Conservation (phyloP, 257 asterid genomes). For the Plantago elongata region DNA sequence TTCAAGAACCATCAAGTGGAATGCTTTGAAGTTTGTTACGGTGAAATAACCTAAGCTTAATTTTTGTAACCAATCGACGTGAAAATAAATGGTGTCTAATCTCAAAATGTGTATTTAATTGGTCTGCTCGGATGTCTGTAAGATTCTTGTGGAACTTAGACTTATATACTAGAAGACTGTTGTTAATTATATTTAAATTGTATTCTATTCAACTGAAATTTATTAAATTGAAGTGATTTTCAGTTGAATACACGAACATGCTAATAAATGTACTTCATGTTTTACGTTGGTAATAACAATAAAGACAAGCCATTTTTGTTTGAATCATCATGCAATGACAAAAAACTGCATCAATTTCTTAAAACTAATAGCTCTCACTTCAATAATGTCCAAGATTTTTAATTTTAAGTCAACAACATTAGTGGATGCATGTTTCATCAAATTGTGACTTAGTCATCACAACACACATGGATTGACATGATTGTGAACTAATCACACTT, state of each 20-base stretch:
- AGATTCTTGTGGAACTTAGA: conserved; percentile 20
- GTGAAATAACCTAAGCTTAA: neutral
- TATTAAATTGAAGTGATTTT: too few relatives aligned
- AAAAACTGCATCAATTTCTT: conserved; percentile 14
- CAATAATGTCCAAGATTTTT: too few relatives aligned
- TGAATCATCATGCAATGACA: conserved; percentile 13
- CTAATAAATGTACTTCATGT: neutral
- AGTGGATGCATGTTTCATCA: neutral
- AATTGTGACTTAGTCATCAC: neutral
- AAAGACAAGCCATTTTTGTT: neutral
- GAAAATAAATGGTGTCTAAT: neutral
- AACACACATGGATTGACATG: too few relatives aligned
- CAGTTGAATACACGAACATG: too few relatives aligned
- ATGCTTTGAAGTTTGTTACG: conserved; percentile 16
- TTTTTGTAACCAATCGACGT: conserved; percentile 12
- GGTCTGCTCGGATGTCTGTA: conserved; percentile 44
- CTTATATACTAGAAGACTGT: conserved; percentile 11
- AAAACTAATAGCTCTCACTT: neutral
- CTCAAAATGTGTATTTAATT: conserved; percentile 16
- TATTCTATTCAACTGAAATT: too few relatives aligned
- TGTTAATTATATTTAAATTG: neutral
- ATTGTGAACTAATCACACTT: too few relatives aligned
- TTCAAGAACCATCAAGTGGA: conserved; percentile 13
- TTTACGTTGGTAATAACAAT: neutral
- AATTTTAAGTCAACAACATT: conserved; percentile 9